Conservation (phyloP, 352 stramenopile species). For the Phytophthora chlamydospora region DNA sequence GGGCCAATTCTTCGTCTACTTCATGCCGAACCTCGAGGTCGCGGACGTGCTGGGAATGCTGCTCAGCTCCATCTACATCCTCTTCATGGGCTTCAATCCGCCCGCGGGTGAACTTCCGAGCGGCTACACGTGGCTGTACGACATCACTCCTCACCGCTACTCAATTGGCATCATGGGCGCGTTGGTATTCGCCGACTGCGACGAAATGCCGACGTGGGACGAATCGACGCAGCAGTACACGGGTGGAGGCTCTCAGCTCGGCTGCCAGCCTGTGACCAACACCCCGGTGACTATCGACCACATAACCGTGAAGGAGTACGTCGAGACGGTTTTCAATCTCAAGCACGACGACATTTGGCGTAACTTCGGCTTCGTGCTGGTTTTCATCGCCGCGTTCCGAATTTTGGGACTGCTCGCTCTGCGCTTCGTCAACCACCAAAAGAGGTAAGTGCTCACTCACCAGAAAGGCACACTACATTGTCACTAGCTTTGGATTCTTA, state of each 20-base stretch:
- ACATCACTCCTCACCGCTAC: slow-evolving; percentile 32
- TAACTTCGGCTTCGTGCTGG: slow-evolving; percentile 40
- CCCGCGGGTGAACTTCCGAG: slow-evolving; percentile 46
- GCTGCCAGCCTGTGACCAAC: slow-evolving; percentile 26
- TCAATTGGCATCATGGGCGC: slow-evolving; percentile 22
- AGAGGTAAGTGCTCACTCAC: slow-evolving; percentile 25
- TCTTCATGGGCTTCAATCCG: slow-evolving; percentile 60
- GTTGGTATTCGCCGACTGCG: slow-evolving; percentile 30
- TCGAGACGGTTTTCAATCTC: slow-evolving; percentile 45
- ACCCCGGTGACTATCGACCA: slow-evolving; percentile 20
- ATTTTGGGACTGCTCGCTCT: slow-evolving; percentile 39
- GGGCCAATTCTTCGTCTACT: slow-evolving; percentile 46
- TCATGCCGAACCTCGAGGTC: slow-evolving; percentile 38
- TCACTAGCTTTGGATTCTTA: no score
- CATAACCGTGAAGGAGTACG: slow-evolving; percentile 46
- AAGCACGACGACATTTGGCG: slow-evolving; percentile 46
- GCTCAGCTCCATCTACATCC: slow-evolving; percentile 53
- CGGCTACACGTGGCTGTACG: slow-evolving; percentile 54
- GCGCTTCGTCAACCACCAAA: slow-evolving; percentile 49
- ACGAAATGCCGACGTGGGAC: slow-evolving; percentile 26
- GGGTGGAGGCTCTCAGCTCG: slow-evolving; percentile 15
- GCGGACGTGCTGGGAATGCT: slow-evolving; percentile 38
- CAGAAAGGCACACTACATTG: no score
- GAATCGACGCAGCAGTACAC: slow-evolving; percentile 9
- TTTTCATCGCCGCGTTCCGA: slow-evolving; percentile 45